A percentile compares a stretch with the other conserved stretches of the same genome.
Conservation (phyloP, 768 basidiomycete species). For the Chiua virens region DNA sequence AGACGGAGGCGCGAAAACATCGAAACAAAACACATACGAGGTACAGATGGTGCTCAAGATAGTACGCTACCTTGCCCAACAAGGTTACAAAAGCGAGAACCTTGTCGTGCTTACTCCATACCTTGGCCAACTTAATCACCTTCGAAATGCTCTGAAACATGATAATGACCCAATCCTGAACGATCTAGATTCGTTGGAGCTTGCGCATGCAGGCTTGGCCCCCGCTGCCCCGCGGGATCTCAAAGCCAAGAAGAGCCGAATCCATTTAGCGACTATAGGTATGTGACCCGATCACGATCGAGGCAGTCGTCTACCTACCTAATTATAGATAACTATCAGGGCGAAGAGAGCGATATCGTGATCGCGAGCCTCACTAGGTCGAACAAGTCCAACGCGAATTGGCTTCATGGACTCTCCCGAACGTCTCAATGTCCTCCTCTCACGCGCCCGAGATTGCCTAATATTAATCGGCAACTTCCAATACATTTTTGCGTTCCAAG, state of each 20-base stretch:
- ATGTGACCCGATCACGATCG: not conserved
- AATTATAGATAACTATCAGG: constrained; percentile 71
- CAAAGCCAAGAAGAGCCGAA: constrained; percentile 37
- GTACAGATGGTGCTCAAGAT: constrained; percentile 65
- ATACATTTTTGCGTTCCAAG: constrained; percentile 45
- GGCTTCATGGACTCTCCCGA: constrained; percentile 73
- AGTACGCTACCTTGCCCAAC: constrained; percentile 62
- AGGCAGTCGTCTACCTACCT: not conserved
- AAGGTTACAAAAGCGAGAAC: constrained; percentile 61
- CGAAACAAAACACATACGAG: constrained; percentile 63
- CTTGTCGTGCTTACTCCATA: constrained; percentile 73
- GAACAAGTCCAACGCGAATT: constrained; percentile 52
- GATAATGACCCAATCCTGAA: constrained; percentile 58
- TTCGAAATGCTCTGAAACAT: constrained; percentile 45
- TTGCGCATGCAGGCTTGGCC: constrained; percentile 55
- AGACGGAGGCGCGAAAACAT: constrained; percentile 47
- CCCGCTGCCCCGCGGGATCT: constrained; percentile 28
- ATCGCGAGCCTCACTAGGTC: constrained; percentile 60
- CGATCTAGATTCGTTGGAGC: constrained; percentile 59
- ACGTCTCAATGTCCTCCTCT: constrained; percentile 68
- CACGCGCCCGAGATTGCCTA: constrained; percentile 61
- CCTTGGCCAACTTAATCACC: constrained; percentile 57
- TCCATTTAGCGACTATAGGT: constrained; percentile 73
- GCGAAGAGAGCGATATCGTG: constrained; percentile 72
- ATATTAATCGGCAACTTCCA: constrained; percentile 65